Evolutionary conservation across 2,329 filamentous ascomycete genomes (phyloP).

Genomic region (Pseudocercospora crystallina): DNA sequence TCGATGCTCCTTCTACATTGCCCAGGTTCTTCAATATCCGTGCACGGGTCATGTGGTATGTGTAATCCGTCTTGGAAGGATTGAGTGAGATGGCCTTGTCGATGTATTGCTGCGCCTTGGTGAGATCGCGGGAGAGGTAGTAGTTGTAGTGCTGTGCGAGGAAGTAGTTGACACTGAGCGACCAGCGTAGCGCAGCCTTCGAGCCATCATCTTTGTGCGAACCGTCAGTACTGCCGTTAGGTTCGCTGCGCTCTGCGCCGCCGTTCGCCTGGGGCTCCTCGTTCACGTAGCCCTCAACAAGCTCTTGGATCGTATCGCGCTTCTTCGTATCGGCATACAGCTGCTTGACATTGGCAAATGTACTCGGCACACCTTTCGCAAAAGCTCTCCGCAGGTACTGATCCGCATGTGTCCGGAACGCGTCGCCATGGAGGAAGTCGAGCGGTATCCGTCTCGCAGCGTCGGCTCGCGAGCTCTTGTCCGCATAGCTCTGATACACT

Average conservation of each 20-base stretch:
- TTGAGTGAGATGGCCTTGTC: slow-evolving; percentile 79
- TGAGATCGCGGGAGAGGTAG: slow-evolving; percentile 76
- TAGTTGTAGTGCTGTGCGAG: slow-evolving; percentile 98
- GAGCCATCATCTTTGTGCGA: slow-evolving; percentile 30
- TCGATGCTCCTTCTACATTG: slow-evolving; percentile 74
- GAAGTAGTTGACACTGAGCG: slow-evolving; percentile 83
- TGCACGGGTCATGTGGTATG: slow-evolving; percentile 92
- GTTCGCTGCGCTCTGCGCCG: slow-evolving; percentile 22
- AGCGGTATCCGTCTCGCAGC: slow-evolving; percentile 82
- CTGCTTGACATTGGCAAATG: slow-evolving; percentile 94
- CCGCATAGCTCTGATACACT: slow-evolving; percentile 78
- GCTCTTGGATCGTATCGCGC: slow-evolving; percentile 69
- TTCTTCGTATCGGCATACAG: slow-evolving; percentile 79
- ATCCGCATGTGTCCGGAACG: slow-evolving; percentile 76
- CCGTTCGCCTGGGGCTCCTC: slow-evolving; percentile 33
- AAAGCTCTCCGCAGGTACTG: slow-evolving; percentile 81
- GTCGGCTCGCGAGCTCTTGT: slow-evolving; percentile 79
- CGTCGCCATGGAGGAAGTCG: slow-evolving; percentile 81
- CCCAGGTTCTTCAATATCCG: slow-evolving; percentile 91
- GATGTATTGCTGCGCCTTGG: slow-evolving; percentile 77
- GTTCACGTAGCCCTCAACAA: slow-evolving; percentile 75
- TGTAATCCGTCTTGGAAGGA: slow-evolving; percentile 81
- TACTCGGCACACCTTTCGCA: slow-evolving; percentile 88
- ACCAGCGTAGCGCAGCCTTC: slow-evolving; percentile 57
- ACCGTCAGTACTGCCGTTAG: slow-evolving; percentile 40